A percentile compares a stretch with the other conserved stretches of the same genome.
Conservation (phyloP, 2,329 filamentous ascomycete species). For the Colletotrichum phormii region DNA sequence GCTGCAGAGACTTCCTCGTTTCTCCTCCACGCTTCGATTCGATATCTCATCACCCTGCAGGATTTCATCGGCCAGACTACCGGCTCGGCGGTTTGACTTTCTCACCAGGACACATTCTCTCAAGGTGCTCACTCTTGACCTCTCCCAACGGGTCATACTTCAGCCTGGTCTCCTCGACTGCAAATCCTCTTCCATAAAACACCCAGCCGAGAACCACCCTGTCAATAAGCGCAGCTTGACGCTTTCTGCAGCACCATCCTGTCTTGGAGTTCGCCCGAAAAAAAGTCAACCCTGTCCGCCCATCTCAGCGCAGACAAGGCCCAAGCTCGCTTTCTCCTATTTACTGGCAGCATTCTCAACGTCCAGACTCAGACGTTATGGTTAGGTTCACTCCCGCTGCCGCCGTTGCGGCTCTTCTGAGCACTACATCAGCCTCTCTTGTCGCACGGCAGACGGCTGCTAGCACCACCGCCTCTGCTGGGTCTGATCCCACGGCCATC, state of each 20-base stretch:
- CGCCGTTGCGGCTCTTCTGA: slow-evolving; percentile 28
- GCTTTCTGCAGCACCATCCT: slow-evolving; percentile 8
- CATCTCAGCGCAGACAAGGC: not conserved
- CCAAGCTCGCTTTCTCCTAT: not conserved
- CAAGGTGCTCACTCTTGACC: slow-evolving; percentile 25
- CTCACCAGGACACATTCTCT: not conserved
- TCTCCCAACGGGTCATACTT: not conserved
- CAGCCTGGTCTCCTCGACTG: not conserved
- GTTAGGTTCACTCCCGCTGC: slow-evolving; percentile 24
- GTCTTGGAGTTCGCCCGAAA: not conserved
- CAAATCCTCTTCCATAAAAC: slow-evolving; percentile 22
- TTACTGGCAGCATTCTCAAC: not conserved
- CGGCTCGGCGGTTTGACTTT: not conserved
- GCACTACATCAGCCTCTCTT: slow-evolving; percentile 25
- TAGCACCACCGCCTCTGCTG: slow-evolving; percentile 40
- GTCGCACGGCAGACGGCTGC: slow-evolving; percentile 47
- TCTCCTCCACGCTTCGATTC: not conserved
- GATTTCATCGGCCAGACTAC: not conserved
- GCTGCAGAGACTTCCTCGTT: not conserved
- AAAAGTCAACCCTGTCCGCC: not conserved
- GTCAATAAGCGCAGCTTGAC: not conserved
- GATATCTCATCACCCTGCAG: not conserved
- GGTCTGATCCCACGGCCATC: slow-evolving; percentile 25
- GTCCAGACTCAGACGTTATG: not conserved
- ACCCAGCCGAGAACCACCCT: slow-evolving; percentile 4